Evolutionary conservation across 202 grass and related monocot genomes (phyloP).

Genomic region (Saccharum hybrid): DNA sequence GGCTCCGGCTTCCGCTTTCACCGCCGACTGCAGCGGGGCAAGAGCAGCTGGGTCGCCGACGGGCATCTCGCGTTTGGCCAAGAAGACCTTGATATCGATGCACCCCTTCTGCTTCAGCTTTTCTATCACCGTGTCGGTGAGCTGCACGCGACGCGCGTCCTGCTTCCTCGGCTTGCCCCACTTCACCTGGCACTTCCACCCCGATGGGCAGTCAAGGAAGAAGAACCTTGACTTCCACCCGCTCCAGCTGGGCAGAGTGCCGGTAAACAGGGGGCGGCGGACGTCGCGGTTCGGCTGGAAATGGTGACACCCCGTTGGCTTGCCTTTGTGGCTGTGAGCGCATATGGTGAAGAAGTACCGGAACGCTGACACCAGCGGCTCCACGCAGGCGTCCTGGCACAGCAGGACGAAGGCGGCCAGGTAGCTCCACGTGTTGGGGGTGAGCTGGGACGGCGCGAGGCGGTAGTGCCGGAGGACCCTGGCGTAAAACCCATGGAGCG

Average conservation of each 20-base stretch:
- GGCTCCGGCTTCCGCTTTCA: neutral
- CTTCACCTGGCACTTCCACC: neutral
- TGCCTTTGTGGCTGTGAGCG: neutral
- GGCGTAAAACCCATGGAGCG: slow-evolving; percentile 23
- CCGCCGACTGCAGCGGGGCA: neutral
- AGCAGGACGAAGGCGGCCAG: slow-evolving; percentile 23
- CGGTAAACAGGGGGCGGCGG: neutral
- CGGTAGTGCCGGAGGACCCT: slow-evolving; percentile 13
- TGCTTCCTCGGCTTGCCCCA: neutral
- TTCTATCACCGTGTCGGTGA: neutral
- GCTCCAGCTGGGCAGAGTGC: fast-evolving
- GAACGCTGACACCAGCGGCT: neutral
- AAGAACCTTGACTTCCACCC: neutral
- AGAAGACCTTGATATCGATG: neutral
- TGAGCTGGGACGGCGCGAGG: slow-evolving; percentile 25
- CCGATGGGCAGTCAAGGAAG: neutral
- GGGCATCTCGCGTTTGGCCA: neutral
- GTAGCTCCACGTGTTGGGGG: slow-evolving; percentile 31
- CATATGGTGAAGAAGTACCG: neutral
- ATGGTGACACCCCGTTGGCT: neutral
- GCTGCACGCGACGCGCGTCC: neutral
- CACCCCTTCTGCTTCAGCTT: neutral
- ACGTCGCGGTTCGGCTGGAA: neutral
- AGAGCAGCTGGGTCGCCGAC: neutral
- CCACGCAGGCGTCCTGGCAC: neutral